Evolutionary conservation across 108 stramenopile genomes (phyloP), one percentile per base, ranked within the genome.

Genomic region (Mayamaea pseudoterrestris): DNA sequence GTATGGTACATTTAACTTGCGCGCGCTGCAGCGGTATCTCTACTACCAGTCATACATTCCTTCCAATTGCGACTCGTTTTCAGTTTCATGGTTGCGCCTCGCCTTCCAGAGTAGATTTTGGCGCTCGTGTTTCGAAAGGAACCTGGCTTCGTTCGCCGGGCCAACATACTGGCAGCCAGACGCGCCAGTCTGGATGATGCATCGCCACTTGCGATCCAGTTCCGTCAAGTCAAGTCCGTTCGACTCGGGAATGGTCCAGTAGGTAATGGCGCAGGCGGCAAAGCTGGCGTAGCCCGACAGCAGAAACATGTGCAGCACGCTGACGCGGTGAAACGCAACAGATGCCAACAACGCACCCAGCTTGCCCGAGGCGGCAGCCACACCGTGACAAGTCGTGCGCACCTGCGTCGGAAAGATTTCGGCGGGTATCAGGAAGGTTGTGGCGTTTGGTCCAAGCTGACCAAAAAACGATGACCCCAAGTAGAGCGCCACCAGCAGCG

Each of bases 381-480:
- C 74, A 0, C 83, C 83, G 48, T 85, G 83, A 29, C 74, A 72
- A 37, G 73, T 53, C 8, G 78, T 80, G 22, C 83, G 56, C 61
- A 71, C 55, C 49, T 73, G 68, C 12, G 82, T 78, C 8, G 76
- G 80, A 36, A 78, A 63, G 11, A 68, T 56, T 48, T 80, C 76
- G 6, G 76, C 67, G 3, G 83, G 76, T 57, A 42, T 67, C 40
- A 72, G 32, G 56, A 78, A 82, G 8, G 83, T 84, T 9, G 83
- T 84, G 23, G 66, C 70, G 35, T 84, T 84, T 12, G 83, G 83
- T 11, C 78, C 83, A 13, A 76, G 60, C 41, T 84, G 78, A 3
- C 83, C 83, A 45, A 80, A 74, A 57, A 84, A 80, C 13, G 73
- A 69, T 30, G 65, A 63, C 24, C 55, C 60, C 34, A 80, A 58